Conservation (phyloP, 495 filamentous ascomycete genomes). For the Aspergillus cavernicola region DNA sequence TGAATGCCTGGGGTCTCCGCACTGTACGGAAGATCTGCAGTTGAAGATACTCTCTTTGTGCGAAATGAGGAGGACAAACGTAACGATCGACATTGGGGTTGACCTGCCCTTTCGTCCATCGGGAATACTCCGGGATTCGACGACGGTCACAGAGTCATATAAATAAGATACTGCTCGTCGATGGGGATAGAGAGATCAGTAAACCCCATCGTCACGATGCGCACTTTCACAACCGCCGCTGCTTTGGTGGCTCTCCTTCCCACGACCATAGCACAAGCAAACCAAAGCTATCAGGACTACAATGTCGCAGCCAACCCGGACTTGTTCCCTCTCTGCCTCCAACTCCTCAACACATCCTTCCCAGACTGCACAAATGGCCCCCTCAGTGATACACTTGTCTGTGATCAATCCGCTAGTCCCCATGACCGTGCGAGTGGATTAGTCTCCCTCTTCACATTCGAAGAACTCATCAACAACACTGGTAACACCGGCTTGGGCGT, state of each 20-base stretch:
- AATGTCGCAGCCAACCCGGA: conserved; percentile 27
- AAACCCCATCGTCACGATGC: not conserved
- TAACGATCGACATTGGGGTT: not conserved
- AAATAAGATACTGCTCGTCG: too few relatives aligned
- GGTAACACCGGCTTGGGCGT: conserved; percentile 52
- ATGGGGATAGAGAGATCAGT: not conserved
- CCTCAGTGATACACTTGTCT: conserved; percentile 38
- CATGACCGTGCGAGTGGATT: conserved; percentile 45
- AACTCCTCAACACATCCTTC: conserved; percentile 24
- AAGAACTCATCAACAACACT: conserved; percentile 57
- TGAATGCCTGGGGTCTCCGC: not conserved
- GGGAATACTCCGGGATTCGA: not conserved
- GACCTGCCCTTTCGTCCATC: not conserved
- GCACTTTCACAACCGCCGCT: not conserved
- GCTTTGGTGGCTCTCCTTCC: conserved; percentile 29
- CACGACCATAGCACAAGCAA: conserved; percentile 24
- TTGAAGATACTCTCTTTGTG: not conserved
- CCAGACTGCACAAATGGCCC: conserved; percentile 34
- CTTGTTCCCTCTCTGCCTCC: conserved; percentile 25
- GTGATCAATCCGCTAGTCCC: conserved; percentile 42
- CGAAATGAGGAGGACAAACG: not conserved
- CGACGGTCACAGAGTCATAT: not conserved
- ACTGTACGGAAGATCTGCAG: not conserved
- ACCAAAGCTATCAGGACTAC: conserved; percentile 31
- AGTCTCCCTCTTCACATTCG: conserved; percentile 43